Percentiles rank a stretch among this genome's conserved stretches.
phyloP scores from a whole-genome alignment of 306 rosid genomes.

The Vigna unguiculata region DNA sequence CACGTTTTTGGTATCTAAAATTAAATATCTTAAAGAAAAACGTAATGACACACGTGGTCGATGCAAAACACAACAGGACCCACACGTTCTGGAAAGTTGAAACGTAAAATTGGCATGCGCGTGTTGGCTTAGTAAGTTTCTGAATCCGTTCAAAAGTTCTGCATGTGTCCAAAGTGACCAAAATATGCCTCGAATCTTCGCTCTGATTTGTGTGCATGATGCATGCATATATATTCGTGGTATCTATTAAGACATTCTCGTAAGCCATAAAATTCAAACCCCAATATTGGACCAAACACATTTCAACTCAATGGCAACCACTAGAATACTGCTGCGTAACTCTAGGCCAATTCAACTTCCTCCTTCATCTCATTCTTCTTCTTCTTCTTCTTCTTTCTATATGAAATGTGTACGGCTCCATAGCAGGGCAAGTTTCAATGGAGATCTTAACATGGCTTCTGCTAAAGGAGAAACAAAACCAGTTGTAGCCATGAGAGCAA shows the following conservation, averaged over 20 bases:
- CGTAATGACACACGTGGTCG: conserved; percentile 34
- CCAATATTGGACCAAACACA: conserved; percentile 4
- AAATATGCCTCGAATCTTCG: conserved; percentile 49
- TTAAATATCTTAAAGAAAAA: not conserved
- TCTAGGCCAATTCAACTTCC: conserved; percentile 40
- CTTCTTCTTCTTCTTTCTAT: conserved; percentile 3
- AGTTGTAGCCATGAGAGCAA: conserved; percentile 16
- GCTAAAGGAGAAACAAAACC: conserved; percentile 33
- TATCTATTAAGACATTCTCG: conserved; percentile 25
- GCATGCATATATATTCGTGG: conserved; percentile 10
- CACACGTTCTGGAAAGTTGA: conserved; percentile 37
- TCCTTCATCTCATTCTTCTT: not conserved
- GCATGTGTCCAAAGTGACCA: conserved; percentile 36
- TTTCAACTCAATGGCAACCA: conserved; percentile 48
- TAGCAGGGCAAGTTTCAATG: conserved; percentile 23
- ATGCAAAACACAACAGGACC: not conserved
- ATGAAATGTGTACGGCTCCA: conserved; percentile 29
- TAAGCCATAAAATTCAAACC: not conserved
- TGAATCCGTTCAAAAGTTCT: conserved; percentile 33
- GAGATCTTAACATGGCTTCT: not conserved
- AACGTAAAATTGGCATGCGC: conserved; percentile 31
- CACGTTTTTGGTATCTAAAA: not conserved
- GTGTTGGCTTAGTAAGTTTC: not conserved
- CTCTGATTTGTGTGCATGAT: not conserved
- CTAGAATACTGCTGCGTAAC: conserved; percentile 39